A percentile compares a stretch with the other conserved stretches of the same genome.
These are phyloP conservation scores for Carpinus viminea DNA, from an alignment of 306 rosid species.

Conservation along the genomic window DNA sequence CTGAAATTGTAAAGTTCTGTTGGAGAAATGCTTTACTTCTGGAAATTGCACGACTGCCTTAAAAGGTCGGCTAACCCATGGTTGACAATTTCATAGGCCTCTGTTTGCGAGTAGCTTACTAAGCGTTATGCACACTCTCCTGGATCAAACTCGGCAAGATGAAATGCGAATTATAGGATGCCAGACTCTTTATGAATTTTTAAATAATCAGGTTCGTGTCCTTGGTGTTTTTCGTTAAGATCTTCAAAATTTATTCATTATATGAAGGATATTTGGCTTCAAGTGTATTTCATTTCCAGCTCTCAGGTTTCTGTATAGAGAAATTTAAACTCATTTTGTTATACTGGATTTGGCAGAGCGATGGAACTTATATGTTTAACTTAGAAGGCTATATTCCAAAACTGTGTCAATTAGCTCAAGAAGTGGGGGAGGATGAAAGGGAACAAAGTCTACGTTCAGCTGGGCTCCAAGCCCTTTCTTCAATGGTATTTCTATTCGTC, in stretches of 20 bases:
- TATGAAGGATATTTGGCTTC: conserved; percentile 15
- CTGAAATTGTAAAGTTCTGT: neutral
- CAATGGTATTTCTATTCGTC: conserved; percentile 65
- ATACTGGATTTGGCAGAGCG: conserved; percentile 51
- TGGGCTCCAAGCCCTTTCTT: conserved; percentile 79
- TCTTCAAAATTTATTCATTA: conserved; percentile 6
- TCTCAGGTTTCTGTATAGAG: conserved; percentile 6
- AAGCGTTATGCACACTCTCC: conserved; percentile 75
- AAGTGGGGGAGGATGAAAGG: conserved; percentile 67
- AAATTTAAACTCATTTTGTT: conserved; percentile 19
- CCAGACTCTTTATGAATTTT: conserved; percentile 77
- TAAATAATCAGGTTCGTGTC: conserved; percentile 80
- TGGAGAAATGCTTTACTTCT: neutral
- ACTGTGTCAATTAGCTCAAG: conserved; percentile 88
- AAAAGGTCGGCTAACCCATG: neutral
- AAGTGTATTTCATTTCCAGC: conserved; percentile 6
- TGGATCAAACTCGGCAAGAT: conserved; percentile 85
- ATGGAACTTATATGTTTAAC: conserved; percentile 79
- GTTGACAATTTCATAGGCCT: conserved; percentile 58
- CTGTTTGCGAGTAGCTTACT: conserved; percentile 88
- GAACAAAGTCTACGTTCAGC: conserved; percentile 55
- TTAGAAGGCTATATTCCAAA: conserved; percentile 79
- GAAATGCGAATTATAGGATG: conserved; percentile 93
- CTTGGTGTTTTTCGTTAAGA: conserved; percentile 4
- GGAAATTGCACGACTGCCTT: neutral